Conservation (phyloP, 139 green algal species). For the Diplosphaera chodatii region DNA sequence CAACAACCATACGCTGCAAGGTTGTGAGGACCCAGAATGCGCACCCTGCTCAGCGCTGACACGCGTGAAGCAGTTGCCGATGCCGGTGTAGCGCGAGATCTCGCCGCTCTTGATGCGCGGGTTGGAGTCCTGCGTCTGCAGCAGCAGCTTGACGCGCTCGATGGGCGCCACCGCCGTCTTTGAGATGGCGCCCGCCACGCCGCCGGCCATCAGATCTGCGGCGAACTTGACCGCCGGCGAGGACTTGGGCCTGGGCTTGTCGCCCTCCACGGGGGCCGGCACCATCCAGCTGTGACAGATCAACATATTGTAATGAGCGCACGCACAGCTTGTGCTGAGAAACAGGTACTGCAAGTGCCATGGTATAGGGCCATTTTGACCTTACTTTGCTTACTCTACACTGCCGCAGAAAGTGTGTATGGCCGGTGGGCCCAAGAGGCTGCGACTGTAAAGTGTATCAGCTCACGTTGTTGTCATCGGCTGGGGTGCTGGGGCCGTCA, state of each 20-base stretch:
- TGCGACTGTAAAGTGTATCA: not conserved
- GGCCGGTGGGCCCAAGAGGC: not conserved
- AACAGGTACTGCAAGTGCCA: too few relatives aligned
- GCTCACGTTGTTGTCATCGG: not conserved
- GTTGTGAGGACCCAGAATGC: too few relatives aligned
- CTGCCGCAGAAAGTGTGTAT: not conserved
- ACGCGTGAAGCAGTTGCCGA: slow-evolving; percentile 92
- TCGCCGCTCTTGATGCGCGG: slow-evolving; percentile 65
- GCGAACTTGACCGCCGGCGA: slow-evolving; percentile 48
- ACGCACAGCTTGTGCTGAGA: too few relatives aligned
- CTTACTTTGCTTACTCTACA: too few relatives aligned
- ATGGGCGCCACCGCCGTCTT: slow-evolving; percentile 95
- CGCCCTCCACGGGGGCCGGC: slow-evolving; percentile 12
- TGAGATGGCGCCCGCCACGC: slow-evolving; percentile 76
- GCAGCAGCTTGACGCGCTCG: slow-evolving; percentile 96
- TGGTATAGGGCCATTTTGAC: too few relatives aligned
- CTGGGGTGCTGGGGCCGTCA: not conserved
- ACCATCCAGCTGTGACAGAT: slow-evolving; percentile 10
- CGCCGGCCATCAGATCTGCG: slow-evolving; percentile 66
- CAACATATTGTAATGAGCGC: not conserved
- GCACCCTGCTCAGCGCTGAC: slow-evolving; percentile 66
- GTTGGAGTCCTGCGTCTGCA: slow-evolving; percentile 85
- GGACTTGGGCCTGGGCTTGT: not conserved
- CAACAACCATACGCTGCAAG: too few relatives aligned
- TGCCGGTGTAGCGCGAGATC: slow-evolving; percentile 79